Evolutionary conservation across 2,329 filamentous ascomycete species (phyloP), one percentile per base, ranked within the genome.

Genomic region (Didymellaceae sp.): DNA sequence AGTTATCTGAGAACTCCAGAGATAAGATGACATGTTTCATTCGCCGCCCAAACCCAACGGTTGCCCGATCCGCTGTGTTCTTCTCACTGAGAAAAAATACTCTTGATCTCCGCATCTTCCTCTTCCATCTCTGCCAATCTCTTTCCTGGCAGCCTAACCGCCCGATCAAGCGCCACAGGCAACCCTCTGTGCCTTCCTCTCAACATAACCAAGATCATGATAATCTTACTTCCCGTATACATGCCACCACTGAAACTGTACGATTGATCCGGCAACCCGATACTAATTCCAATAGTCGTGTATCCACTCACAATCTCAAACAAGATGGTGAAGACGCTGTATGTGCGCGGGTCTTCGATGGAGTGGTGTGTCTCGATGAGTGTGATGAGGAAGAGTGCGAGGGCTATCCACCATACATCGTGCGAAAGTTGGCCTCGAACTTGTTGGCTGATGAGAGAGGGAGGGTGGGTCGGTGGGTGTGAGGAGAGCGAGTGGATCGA

Each of bases 251-350:
- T 61, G 20, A 63, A 58, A 48, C 58, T 61, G 20, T 60, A 61
- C 11, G 56, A 41, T 38, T 61, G 58, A 45, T 61, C 58, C 21
- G 58, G 54, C 34, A 63, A 44, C 6, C 60, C 60, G 17, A 61
- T 57, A 25, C 56, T 60, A 14, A 63, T 61, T 1, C 60, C 60
- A 34, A 63, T 61, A 17, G 52, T 63, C 10, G 58, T 61, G 43
- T 63, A 63, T 25, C 58, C 60, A 7, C 52, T 57, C 20, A 63
- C 58, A 40, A 63, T 60, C 35, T 63, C 60, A 18, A 63, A 63
- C 1, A 63, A 33, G 22, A 63, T 60, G 5, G 38, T 59, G 14
- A 63, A 63, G 1, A 63, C 58, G 40, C 58, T 61, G 48, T 59
- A 63, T 16, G 58, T 58, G 24, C 48, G 45, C 9, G 58, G 58